Evolutionary conservation across 164 flowering plant species (phyloP).

Genomic region (Magnolia sinica): DNA sequence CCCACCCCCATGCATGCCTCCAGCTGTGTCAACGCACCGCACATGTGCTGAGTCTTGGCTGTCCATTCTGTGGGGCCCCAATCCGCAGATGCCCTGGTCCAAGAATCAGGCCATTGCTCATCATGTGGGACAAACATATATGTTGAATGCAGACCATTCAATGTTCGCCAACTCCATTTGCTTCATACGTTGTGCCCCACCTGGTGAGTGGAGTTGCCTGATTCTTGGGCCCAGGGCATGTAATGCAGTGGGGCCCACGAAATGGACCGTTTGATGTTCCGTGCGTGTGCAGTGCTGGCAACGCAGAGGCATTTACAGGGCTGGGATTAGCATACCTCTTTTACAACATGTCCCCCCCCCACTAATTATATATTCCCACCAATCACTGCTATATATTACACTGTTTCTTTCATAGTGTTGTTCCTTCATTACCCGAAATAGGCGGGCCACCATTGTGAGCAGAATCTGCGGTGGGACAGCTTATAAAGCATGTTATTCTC

Average conservation of each 20-base stretch:
- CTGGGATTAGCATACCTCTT: slow-evolving; percentile 3
- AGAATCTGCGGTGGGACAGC: slow-evolving; percentile 8
- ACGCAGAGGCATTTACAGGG: not conserved
- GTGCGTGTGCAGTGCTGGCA: not conserved
- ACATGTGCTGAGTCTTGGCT: not conserved
- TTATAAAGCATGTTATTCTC: slow-evolving; percentile 16
- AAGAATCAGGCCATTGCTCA: not conserved
- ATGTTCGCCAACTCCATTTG: not conserved
- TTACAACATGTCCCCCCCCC: slow-evolving; percentile 21
- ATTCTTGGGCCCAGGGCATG: not conserved
- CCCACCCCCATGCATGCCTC: not conserved
- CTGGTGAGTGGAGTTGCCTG: not conserved
- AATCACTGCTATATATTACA: slow-evolving; percentile 49
- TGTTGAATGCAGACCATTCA: not conserved
- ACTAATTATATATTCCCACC: slow-evolving; percentile 22
- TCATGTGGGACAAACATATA: not conserved
- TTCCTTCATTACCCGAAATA: slow-evolving; percentile 3
- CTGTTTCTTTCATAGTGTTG: slow-evolving; percentile 20
- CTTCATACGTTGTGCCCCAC: not conserved
- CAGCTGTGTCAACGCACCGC: no score
- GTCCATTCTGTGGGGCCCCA: not conserved
- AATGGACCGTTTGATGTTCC: not conserved
- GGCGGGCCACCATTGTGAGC: slow-evolving; percentile 5
- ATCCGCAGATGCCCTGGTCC: not conserved
- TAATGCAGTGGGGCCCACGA: not conserved